Base-by-base conservation (phyloP, 78 protist species). In the Dictyostelium brefeldianum region DNA sequence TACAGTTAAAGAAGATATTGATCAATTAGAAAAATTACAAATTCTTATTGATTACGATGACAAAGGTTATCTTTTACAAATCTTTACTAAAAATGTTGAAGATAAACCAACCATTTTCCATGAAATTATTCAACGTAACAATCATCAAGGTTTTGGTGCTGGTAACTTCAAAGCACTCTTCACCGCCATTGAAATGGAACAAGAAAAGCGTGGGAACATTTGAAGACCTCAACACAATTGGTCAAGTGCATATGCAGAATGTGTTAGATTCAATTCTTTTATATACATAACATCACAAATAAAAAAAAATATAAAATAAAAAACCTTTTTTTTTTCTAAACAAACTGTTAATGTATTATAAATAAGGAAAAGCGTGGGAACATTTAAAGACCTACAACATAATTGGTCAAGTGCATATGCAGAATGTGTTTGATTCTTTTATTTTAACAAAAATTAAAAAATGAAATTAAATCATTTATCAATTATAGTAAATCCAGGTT, bases 41-140 rank as follows among this genome's bases (percentile, higher is more conserved):
- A 96, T 98, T 80, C 96, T 98, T 54, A 93, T 98, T 79, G 99
- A 98, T 92, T 96, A 78, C 36, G 98, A 98, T 92, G 98, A 98
- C 20, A 74, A 87, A 25, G 99, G 99, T 78, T 96, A 96, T 84
- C 96, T 98, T 73, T 94, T 98, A 78, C 99, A 98, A 95, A 97
- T 98, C 84, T 98, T 98, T 95, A 98, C 98, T 69, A 93, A 91
- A 70, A 97, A 97, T 25, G 80, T 94, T 18, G 95, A 95, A 92
- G 98, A 97, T 71, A 84, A 97, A 75, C 99, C 99, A 89, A 98
- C 99, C 31, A 83, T 98, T 65, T 98, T 98, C 89, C 57, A 92
- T 57, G 99, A 98, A 97, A 89, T 98, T 56, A 94, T 97, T 62
- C 98, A 98, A 96, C 92, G 98, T 78, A 18, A 31, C 79, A 83